These are phyloP conservation scores for Dalbergia cultrata DNA, from an alignment of 306 rosid species.

Conservation along the genomic window DNA sequence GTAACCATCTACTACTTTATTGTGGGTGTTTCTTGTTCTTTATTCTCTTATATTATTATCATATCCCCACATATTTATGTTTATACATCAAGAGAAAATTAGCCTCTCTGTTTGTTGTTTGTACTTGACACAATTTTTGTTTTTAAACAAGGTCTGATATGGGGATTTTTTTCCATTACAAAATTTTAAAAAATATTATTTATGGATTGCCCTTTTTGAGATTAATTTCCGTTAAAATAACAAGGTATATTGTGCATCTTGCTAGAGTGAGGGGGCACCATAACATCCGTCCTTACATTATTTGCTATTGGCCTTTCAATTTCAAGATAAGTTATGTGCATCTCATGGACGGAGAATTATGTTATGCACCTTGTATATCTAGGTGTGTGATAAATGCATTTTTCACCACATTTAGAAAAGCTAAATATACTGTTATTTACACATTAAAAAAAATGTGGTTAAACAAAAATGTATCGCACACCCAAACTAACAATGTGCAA, in stretches of 20 bases:
- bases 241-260: too few species aligned
- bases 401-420: background rate
- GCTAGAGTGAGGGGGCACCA: too few species aligned
- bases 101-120: background rate
- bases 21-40: background rate
- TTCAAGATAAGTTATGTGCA: too few species aligned
- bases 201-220: too few species aligned
- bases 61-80: background rate
- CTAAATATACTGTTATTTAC: too few species aligned
- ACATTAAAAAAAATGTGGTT: background rate
- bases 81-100: background rate
- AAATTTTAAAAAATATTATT: too few species aligned
- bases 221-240: too few species aligned
- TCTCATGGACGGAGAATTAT: too few species aligned
- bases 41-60: background rate
- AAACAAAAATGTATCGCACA: background rate
- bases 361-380: too few species aligned
- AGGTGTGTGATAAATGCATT: background rate
- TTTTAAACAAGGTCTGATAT: constrained; percentile 6
- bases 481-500: too few species aligned
- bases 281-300: too few species aligned
- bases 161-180: background rate
- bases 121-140: background rate
- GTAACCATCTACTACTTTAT: background rate
- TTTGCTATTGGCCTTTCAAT: too few species aligned